Evolutionary conservation across 2,329 filamentous ascomycete genomes (phyloP), one percentile per base, ranked within the genome.

Genomic region (Colletotrichum chlorophyti): DNA sequence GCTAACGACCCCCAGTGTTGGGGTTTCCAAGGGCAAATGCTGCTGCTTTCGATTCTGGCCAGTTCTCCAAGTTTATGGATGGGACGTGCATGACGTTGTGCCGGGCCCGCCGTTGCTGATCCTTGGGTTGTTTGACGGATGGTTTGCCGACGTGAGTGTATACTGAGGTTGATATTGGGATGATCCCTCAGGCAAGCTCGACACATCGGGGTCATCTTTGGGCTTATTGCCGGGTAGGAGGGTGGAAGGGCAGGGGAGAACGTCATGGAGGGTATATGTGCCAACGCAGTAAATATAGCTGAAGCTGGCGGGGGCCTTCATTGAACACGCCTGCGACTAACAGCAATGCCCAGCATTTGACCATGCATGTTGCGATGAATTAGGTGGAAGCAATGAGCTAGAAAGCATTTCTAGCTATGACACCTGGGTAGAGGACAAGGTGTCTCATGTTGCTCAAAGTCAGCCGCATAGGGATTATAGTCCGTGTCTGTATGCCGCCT

Each of bases 261-360:
- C 51, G 51, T 55, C 55, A 59, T 55, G 17, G 49, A 51, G 41
- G 49, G n/a, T 53, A 53, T 53, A 47, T 58, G 49, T 58, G 54
- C 49, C 41, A 48, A 21, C 23, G 29, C 21, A 58, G 49, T 24
- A 15, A 40, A 45, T 21, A 38, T 47, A 37, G 43, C 26, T 34
- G 27, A 14, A 23, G 26, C 26, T 6, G 38, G 21, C 29, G 12
- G 17, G n/a, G n/a, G n/a, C n/a, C n/a, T n/a, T n/a, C n/a, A n/a
- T n/a, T n/a, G n/a, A n/a, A n/a, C 31, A 24, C 12, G 10, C 14
- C n/a, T 17, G 19, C 19, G n/a, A n/a, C n/a, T n/a, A n/a, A n/a
- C 23, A 23, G 19, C 15, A 24, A 35, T 31, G 26, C n/a, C n/a
- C n/a, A 12, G 9, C 29, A 17, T 37, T 31, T 7, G 27, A 31